Evolutionary conservation across 2,329 filamentous ascomycete genomes (phyloP).

Genomic region (Aspergillus intermedius): DNA sequence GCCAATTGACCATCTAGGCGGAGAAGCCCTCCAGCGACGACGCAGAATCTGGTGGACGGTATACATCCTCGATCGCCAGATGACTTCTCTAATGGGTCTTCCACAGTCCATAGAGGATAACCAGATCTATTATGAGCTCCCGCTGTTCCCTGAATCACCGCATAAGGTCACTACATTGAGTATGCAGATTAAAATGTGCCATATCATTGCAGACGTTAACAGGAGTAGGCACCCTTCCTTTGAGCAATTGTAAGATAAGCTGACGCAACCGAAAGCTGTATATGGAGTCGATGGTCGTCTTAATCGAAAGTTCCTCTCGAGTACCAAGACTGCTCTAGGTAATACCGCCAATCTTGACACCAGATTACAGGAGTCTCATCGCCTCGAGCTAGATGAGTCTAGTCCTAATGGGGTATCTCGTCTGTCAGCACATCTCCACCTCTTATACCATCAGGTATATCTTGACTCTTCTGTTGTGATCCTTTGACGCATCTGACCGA

Average conservation of each 20-base stretch:
- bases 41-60: constrained; percentile 51
- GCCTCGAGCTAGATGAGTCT: constrained; percentile 29
- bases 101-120: constrained; percentile 46
- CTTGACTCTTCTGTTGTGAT: neutral
- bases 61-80: constrained; percentile 48
- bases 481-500: neutral
- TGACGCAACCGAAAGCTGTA: constrained; percentile 25
- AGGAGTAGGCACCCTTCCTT: constrained; percentile 29
- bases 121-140: constrained; percentile 45
- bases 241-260: neutral
- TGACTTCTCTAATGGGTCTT: constrained; percentile 49
- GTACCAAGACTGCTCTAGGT: constrained; percentile 36
- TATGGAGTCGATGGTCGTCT: constrained; percentile 36
- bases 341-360: constrained; percentile 35
- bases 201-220: constrained; percentile 40
- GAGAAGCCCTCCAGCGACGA: constrained; percentile 39
- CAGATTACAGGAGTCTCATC: constrained; percentile 34
- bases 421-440: constrained; percentile 36
- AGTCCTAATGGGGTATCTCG: constrained; percentile 35
- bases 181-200: constrained; percentile 44
- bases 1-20: constrained; percentile 38
- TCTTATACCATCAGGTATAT: constrained; percentile 37
- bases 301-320: constrained; percentile 30
- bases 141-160: constrained; percentile 35
- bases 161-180: constrained; percentile 36